Evolutionary conservation across 352 stramenopile genomes (phyloP), one percentile per base, ranked within the genome.

Genomic region (Globisporangium radiosum): DNA sequence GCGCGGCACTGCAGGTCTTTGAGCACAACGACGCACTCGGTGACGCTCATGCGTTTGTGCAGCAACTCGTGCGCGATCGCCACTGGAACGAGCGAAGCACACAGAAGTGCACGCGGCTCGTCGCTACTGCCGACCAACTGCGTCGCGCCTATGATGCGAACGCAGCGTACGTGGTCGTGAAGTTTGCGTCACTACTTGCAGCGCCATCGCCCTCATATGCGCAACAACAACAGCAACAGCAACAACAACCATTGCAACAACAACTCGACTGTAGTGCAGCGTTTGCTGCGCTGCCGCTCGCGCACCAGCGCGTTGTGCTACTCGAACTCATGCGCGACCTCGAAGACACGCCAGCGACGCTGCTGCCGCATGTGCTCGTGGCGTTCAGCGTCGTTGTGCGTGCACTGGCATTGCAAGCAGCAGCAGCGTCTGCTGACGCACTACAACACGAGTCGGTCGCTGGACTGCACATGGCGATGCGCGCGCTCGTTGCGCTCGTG

Each of bases 281-380:
- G 56, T 56, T 63, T 38, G 8, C 47, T 5, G 8, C 11, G 17
- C 47, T 74, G 14, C 48, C 66, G 17, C 11, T 3, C 7, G 43
- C 57, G 4, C 43, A 65, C 43, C 68, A 48, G 52, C 60, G 60
- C 7, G 36, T 57, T 37, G 54, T 78, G 37, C 45, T 78, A 1
- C 42, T 52, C 19, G 60, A 71, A 50, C 54, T 76, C 13, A 63
- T 73, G 17, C 43, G 53, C 40, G 69, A 79, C 14, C 47, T 82
- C 60, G 70, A 70, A 33, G 58, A 72, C 13, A 65, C 61, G 8
- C 62, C 70, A 4, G 11, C 52, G 1, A 44, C 71, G 5, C 39
- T 75, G 39, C 69, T 81, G n/a, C 47, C 58, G 14, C 56, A 73
- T 43, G 11, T 73, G n/a, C 59, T 75, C 37, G 11, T 71, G 19